Conservation (phyloP, 306 rosid genomes). For the Astragalus membranaceus region DNA sequence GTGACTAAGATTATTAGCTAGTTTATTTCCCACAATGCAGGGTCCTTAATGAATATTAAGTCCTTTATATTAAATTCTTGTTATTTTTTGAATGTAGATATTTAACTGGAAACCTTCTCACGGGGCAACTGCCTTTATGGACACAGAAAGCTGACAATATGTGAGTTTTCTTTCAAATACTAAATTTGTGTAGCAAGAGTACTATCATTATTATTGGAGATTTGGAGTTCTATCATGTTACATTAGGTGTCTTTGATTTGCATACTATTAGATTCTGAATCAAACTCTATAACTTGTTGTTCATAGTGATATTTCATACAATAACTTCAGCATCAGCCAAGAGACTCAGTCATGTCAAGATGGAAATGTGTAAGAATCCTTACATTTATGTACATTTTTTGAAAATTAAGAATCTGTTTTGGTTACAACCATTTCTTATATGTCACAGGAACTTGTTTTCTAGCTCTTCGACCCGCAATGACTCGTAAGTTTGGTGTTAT, state of each 20-base stretch:
- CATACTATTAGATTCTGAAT: slow-evolving; percentile 7
- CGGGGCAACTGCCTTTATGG: slow-evolving; percentile 51
- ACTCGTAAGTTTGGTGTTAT: slow-evolving; percentile 22
- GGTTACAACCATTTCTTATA: background rate
- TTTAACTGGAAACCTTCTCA: slow-evolving; percentile 67
- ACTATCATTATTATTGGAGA: background rate
- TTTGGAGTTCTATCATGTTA: background rate
- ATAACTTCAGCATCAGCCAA: slow-evolving; percentile 32
- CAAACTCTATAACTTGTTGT: slow-evolving; percentile 20
- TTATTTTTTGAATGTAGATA: slow-evolving; percentile 31
- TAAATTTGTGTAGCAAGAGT: background rate
- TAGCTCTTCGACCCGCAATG: slow-evolving; percentile 9
- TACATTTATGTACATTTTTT: background rate
- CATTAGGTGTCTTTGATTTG: background rate
- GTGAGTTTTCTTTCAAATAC: slow-evolving; percentile 37
- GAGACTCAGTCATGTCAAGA: slow-evolving; percentile 23
- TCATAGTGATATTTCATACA: slow-evolving; percentile 67
- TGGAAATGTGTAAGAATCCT: slow-evolving; percentile 39
- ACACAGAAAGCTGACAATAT: background rate
- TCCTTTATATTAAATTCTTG: background rate
- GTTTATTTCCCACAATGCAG: background rate
- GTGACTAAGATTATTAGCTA: background rate
- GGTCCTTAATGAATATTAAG: background rate
- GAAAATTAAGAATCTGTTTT: background rate
- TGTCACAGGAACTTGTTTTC: slow-evolving; percentile 35